These are phyloP conservation scores for Plasmodium gallinaceum DNA, from an alignment of 169 alveolate genomes.

Conservation along the genomic window DNA sequence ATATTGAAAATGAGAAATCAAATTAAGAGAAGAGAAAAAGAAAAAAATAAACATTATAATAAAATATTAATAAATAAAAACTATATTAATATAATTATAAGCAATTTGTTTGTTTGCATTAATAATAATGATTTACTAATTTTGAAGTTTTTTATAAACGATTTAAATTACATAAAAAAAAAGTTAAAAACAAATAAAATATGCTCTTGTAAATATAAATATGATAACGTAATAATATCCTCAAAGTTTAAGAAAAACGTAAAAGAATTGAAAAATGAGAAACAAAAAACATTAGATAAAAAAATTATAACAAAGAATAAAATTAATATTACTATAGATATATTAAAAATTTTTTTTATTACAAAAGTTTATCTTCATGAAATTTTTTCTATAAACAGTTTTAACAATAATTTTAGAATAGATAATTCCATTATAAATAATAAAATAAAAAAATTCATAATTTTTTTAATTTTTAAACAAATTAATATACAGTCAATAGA, in stretches of 20 bases:
- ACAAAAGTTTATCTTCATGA: slow-evolving; percentile 39
- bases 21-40: not conserved
- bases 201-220: slow-evolving; percentile 32
- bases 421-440: not conserved
- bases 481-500: slow-evolving; percentile 3
- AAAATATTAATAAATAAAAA: slow-evolving; percentile 4
- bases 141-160: slow-evolving; percentile 11
- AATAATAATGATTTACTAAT: slow-evolving; percentile 54
- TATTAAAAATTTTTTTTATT: slow-evolving; percentile 22
- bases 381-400: slow-evolving; percentile 31
- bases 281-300: not conserved
- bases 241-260: slow-evolving; percentile 38
- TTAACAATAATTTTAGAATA: slow-evolving; percentile 22
- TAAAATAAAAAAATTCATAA: slow-evolving; percentile 10
- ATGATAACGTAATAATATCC: slow-evolving; percentile 31
- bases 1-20: not conserved
- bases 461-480: slow-evolving; percentile 6
- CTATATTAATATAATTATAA: slow-evolving; percentile 14
- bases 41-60: not conserved
- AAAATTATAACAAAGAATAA: slow-evolving; percentile 13
- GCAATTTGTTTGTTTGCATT: slow-evolving; percentile 6
- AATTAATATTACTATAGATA: slow-evolving; percentile 13
- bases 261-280: not conserved
- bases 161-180: not conserved
- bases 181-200: slow-evolving; percentile 6